Base-by-base conservation (phyloP, 108 stramenopile species). In the Pelagomonas calceolata region DNA sequence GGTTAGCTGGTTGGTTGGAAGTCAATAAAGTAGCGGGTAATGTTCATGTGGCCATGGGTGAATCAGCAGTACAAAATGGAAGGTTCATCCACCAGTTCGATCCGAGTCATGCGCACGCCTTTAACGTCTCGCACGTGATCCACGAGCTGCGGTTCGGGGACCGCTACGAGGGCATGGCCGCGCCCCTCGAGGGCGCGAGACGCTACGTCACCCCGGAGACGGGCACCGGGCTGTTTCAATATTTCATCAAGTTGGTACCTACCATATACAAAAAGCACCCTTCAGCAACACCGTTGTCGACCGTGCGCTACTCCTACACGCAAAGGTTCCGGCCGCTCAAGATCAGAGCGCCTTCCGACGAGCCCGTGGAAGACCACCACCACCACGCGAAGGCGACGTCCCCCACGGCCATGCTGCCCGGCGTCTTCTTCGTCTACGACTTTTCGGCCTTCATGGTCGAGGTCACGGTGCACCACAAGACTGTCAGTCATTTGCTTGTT, bases 351-450 rank as follows among this genome's bases (percentile, higher is more conserved):
- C 78, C 63, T 85, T 83, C 66, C 80, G 82, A 15, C 64, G 34
- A 37, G 29, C 72, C 63, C 65, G 72, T 78, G 51, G 73, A 70
- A 36, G 81, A 85, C 36, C 34, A 70, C 35, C 75, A 78, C 66
- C 30, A 14, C 45, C 30, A 46, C 18, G 34, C 12, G 63, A 36
- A 63, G n/a, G 15, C 15, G n/a, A 66, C 68, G 70, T 46, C 29
- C 68, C 71, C 18, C 17, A 83, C 73, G 66, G 78, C 88, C 0
- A 80, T 96, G 17, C 76, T 96, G 66, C 94, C 95, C 26, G 98
- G 98, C 0, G 88, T 99, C 32, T 99, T 97, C 79, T 96, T 96
- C 76, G 89, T 99, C 32, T 99, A 97, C 77, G 96, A 99, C 76
- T 88, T 99, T 17, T 93, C 94, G 51, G 95, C 98, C 0, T 99